Evolutionary conservation across 1,139 yeast genomes (phyloP).

Genomic region (Blastobotrys buckinghamii): DNA sequence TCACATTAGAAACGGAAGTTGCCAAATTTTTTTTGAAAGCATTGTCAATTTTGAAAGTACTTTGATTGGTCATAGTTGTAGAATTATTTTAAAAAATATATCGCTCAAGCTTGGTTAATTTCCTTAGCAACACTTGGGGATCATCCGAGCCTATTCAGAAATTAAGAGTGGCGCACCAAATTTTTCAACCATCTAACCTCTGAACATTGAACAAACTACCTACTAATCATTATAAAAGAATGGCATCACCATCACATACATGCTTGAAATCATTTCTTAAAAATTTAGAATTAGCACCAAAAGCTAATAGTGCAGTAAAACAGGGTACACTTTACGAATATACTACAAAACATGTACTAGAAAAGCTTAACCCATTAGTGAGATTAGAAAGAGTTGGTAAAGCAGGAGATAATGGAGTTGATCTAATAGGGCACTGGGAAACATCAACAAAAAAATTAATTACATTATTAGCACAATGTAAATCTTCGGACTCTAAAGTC

Average conservation of each 20-base stretch:
- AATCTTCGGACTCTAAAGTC: conserved; percentile 43
- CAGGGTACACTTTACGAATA: conserved; percentile 69
- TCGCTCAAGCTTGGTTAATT: no score
- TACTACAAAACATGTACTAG: conserved; percentile 42
- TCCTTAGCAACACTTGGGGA: no score
- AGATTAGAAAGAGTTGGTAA: conserved; percentile 50
- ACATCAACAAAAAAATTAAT: conserved; percentile 14
- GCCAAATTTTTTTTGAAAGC: no score
- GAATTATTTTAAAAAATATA: no score
- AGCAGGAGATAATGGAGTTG: conserved; percentile 68
- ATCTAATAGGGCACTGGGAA: conserved; percentile 37
- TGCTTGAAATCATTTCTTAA: conserved; percentile 31
- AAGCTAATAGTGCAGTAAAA: conserved; percentile 46
- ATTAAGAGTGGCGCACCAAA: no score
- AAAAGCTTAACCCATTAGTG: conserved; percentile 35
- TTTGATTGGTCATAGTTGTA: no score
- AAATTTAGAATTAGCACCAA: conserved; percentile 30
- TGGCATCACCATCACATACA: conserved; percentile 14
- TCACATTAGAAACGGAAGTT: no score
- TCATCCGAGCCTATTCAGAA: no score
- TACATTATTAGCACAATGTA: conserved; percentile 52
- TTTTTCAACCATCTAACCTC: no score
- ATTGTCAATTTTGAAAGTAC: no score
- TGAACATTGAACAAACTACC: no score
- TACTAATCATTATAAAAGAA: no score